Conservation (phyloP, 1,284 basidiomycete genomes). For the Tilletia setariae region DNA sequence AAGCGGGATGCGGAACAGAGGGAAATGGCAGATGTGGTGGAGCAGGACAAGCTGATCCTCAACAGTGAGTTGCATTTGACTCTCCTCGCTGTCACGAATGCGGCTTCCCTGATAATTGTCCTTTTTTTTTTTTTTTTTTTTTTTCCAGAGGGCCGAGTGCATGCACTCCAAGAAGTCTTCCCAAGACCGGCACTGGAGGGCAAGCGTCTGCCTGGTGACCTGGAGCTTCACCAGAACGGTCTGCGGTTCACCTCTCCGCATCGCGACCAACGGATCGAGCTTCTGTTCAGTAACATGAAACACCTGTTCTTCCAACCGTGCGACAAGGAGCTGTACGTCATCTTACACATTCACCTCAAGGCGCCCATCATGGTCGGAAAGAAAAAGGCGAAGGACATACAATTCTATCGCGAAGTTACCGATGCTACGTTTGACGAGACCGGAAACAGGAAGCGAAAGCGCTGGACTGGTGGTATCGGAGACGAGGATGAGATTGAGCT, state of each 20-base stretch:
- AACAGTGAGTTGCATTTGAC: conserved; percentile 71
- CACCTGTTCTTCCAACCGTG: conserved; percentile 99
- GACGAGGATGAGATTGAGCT: conserved; percentile 99
- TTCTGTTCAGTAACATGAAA: conserved; percentile 96
- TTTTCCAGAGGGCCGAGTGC: conserved; percentile 43
- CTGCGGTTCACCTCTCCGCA: conserved; percentile 80
- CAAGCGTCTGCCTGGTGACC: conserved; percentile 83
- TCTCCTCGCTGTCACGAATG: too few species aligned
- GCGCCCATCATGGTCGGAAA: conserved; percentile 98
- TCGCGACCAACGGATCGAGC: conserved; percentile 43
- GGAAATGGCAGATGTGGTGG: conserved; percentile 94
- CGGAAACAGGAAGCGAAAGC: conserved; percentile 95
- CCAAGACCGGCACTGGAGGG: conserved; percentile 89
- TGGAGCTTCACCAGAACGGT: conserved; percentile 97
- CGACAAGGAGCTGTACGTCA: conserved; percentile 90
- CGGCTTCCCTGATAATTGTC: too few species aligned
- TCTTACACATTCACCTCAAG: conserved; percentile 89
- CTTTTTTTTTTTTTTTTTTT: background rate
- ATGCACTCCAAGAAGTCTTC: conserved; percentile 78
- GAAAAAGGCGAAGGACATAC: conserved; percentile 96
- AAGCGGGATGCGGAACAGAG: conserved; percentile 97
- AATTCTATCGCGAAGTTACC: conserved; percentile 97
- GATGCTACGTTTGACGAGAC: conserved; percentile 99
- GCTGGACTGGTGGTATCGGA: conserved; percentile 70
- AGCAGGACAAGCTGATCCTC: conserved; percentile 84